These are phyloP conservation scores for Populus pruinosa DNA, from an alignment of 345 rosid species.

Conservation along the genomic window DNA sequence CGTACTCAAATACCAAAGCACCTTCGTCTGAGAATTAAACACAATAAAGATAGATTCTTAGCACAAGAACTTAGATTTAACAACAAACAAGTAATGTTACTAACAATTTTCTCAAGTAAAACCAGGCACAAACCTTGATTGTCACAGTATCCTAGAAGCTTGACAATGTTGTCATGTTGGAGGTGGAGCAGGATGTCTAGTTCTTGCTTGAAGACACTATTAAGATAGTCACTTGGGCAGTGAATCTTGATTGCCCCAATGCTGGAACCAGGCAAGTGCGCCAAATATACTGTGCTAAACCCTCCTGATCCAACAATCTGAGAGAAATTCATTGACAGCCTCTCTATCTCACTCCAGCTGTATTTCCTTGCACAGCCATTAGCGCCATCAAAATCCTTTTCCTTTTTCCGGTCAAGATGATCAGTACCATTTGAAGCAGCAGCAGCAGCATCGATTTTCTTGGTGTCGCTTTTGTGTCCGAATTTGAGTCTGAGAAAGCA, in stretches of 20 bases:
- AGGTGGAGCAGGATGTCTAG: constrained; percentile 66
- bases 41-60: not conserved
- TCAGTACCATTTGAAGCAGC: not conserved
- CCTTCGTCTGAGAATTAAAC: constrained; percentile 46
- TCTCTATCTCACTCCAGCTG: constrained; percentile 52
- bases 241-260: constrained; percentile 69
- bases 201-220: constrained; percentile 62
- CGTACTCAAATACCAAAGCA: constrained; percentile 68
- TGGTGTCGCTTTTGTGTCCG: not conserved
- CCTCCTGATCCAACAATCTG: constrained; percentile 70
- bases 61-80: too few species aligned
- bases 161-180: constrained; percentile 64
- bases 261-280: constrained; percentile 34
- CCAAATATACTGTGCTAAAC: constrained; percentile 75
- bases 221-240: constrained; percentile 55
- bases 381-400: not conserved
- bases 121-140: constrained; percentile 41
- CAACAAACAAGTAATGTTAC: not conserved
- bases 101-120: not conserved
- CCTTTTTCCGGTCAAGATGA: not conserved
- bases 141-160: constrained; percentile 70
- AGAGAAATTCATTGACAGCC: constrained; percentile 48
- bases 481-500: constrained; percentile 35
- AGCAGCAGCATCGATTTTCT: constrained; percentile 4
- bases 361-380: constrained; percentile 32